A percentile compares a stretch with the other conserved stretches of the same genome.
Conservation (phyloP, 768 basidiomycete genomes). For the Gyrodon lividus region DNA sequence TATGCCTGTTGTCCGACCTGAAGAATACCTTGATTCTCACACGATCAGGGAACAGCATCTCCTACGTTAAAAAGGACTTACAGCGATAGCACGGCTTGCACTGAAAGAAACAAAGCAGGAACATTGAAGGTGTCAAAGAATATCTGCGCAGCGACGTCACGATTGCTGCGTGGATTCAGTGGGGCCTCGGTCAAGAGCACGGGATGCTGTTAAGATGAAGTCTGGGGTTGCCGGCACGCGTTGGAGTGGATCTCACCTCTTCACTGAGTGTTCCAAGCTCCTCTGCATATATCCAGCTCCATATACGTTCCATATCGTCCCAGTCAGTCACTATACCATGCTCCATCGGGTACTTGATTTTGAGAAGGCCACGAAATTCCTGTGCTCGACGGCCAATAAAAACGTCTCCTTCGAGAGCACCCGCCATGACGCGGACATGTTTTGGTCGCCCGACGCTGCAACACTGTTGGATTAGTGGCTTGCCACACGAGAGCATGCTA, state of each 20-base stretch:
- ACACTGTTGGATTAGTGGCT: constrained; percentile 20
- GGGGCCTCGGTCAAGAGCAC: constrained; percentile 97
- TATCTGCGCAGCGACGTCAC: constrained; percentile 96
- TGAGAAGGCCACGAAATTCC: constrained; percentile 91
- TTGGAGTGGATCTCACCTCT: constrained; percentile 59
- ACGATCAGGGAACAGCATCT: constrained; percentile 7
- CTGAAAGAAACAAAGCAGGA: constrained; percentile 92
- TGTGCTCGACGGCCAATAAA: constrained; percentile 96
- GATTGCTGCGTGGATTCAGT: constrained; percentile 92
- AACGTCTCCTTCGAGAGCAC: constrained; percentile 92
- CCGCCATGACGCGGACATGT: constrained; percentile 97
- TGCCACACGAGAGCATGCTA: constrained; percentile 28
- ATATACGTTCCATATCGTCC: constrained; percentile 99
- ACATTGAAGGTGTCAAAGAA: constrained; percentile 99
- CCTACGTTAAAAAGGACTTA: constrained; percentile 43
- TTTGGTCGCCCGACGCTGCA: constrained; percentile 93
- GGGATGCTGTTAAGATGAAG: constrained; percentile 69
- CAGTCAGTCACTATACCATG: constrained; percentile 99
- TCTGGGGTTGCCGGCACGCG: not conserved
- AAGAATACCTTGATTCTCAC: constrained; percentile 75
- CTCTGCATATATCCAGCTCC: constrained; percentile 97
- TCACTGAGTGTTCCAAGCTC: constrained; percentile 94
- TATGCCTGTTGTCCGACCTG: constrained; percentile 97
- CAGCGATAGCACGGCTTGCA: constrained; percentile 96
- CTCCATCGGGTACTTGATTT: constrained; percentile 99